Evolutionary conservation across 345 rosid species (phyloP), one percentile per base, ranked within the genome.

Genomic region (Rhizophora mangle): DNA sequence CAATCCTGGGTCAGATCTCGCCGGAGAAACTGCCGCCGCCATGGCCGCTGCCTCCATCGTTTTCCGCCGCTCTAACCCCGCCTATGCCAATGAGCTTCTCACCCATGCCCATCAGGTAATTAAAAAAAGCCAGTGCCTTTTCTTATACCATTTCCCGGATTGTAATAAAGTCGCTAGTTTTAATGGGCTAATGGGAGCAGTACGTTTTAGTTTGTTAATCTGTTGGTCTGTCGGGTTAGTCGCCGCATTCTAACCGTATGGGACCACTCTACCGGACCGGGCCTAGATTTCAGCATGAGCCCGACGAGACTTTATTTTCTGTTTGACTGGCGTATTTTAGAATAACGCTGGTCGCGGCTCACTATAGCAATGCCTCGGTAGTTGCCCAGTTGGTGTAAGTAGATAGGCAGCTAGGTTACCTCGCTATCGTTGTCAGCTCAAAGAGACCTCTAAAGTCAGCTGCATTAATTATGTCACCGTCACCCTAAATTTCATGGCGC

Each of bases 11-110:
- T 95, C 99, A 55, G 99, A 95, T 81, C 98, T 95, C 6, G 96
- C 99, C 31, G 98, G 96, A 21, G 99, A 95, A 83, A 92, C 98
- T 2, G 94, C 99, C 15, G 99, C 99, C 15, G 97, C 99, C 5
- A 88, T 95, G 99, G 99, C 99, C 5, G 98, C 99, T 15, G 96
- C 99, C 31, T 88, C 99, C 32, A 83, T 95, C 13, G 96, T 95
- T 27, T 95, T 95, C 86, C 96, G 89, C 74, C 87, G 76, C 58
- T 75, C 78, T 46, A 80, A 95, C 77, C 90, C 92, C 2, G 82
- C 86, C 21, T 95, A 95, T 67, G 78, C 98, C 79, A 82, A 71
- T 29, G 80, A 85, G 80, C 94, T 95, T 13, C 89, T 95, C 80
- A 70, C 62, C 27, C 99, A 92, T 62, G 96, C 98, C n/a, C 79